Conservation (phyloP, 768 basidiomycete species). For the Solioccasus polychromus region DNA sequence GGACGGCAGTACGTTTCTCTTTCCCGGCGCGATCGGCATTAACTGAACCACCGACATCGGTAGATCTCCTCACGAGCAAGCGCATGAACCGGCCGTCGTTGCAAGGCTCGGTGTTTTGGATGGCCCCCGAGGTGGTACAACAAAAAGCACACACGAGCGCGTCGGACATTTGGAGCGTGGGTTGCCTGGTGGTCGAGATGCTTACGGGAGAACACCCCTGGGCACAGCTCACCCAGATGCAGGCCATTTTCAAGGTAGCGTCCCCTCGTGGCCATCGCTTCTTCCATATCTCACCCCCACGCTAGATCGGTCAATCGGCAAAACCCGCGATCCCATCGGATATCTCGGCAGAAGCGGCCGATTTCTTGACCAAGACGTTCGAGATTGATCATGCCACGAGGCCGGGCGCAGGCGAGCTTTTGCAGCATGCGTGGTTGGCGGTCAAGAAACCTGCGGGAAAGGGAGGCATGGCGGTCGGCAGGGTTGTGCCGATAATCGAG, state of each 20-base stretch:
- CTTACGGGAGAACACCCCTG: slow-evolving; percentile 94
- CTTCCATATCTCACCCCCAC: background rate
- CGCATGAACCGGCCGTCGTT: slow-evolving; percentile 86
- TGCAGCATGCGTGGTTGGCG: slow-evolving; percentile 71
- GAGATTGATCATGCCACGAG: slow-evolving; percentile 79
- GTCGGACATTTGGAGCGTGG: slow-evolving; percentile 96
- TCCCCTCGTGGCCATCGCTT: too few relatives aligned
- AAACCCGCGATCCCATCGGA: slow-evolving; percentile 88
- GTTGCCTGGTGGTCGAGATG: slow-evolving; percentile 95
- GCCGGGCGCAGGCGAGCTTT: slow-evolving; percentile 73
- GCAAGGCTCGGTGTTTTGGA: slow-evolving; percentile 99
- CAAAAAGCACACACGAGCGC: slow-evolving; percentile 90
- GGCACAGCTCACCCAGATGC: slow-evolving; percentile 97
- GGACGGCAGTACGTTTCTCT: slow-evolving; percentile 75
- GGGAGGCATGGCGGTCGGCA: slow-evolving; percentile 25
- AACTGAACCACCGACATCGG: background rate
- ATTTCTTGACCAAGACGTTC: slow-evolving; percentile 84
- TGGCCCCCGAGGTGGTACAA: slow-evolving; percentile 98
- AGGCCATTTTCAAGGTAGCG: slow-evolving; percentile 92
- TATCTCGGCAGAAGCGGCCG: slow-evolving; percentile 83
- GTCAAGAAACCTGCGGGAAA: slow-evolving; percentile 32
- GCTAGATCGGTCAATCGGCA: slow-evolving; percentile 86
- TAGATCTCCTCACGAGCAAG: slow-evolving; percentile 52
- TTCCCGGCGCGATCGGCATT: slow-evolving; percentile 34
- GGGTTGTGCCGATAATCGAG: slow-evolving; percentile 27